Evolutionary conservation across 1,284 basidiomycete genomes (phyloP).

Genomic region (Fistulina hepatica): DNA sequence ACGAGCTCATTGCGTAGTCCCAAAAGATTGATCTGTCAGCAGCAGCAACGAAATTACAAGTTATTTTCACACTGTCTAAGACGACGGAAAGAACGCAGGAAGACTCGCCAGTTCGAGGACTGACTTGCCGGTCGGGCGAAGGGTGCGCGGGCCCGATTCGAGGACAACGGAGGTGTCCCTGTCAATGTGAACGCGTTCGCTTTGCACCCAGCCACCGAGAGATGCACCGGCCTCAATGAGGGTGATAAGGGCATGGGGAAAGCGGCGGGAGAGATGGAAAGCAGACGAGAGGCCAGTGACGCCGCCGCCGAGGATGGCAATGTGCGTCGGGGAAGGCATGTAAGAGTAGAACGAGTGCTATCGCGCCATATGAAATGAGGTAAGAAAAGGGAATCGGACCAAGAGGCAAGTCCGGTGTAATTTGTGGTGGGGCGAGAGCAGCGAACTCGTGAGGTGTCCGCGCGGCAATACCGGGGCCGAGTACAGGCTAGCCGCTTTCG

Average conservation of each 20-base stretch:
- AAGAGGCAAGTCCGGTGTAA: too few relatives aligned
- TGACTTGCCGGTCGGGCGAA: conserved; percentile 62
- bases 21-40: conserved; percentile 55
- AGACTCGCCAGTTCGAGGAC: conserved; percentile 77
- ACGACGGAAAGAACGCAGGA: too few relatives aligned
- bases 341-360: too few relatives aligned
- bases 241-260: conserved; percentile 49
- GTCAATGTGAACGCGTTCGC: conserved; percentile 41
- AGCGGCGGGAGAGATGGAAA: conserved; percentile 61
- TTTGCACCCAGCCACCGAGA: conserved; percentile 79
- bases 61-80: too few relatives aligned
- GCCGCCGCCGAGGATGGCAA: conserved; percentile 74
- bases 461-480: too few relatives aligned
- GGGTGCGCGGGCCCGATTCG: conserved; percentile 76
- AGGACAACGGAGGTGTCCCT: conserved; percentile 40
- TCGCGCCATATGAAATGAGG: too few relatives aligned
- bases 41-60: conserved; percentile 1
- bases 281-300: conserved; percentile 76
- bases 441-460: too few relatives aligned
- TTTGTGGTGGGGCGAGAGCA: too few relatives aligned
- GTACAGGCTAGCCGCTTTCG: too few relatives aligned
- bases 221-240: conserved; percentile 56
- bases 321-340: too few relatives aligned
- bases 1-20: conserved; percentile 48
- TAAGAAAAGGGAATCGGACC: too few relatives aligned